Evolutionary conservation across 768 basidiomycete genomes (phyloP).

Genomic region (Suillus alpinus): DNA sequence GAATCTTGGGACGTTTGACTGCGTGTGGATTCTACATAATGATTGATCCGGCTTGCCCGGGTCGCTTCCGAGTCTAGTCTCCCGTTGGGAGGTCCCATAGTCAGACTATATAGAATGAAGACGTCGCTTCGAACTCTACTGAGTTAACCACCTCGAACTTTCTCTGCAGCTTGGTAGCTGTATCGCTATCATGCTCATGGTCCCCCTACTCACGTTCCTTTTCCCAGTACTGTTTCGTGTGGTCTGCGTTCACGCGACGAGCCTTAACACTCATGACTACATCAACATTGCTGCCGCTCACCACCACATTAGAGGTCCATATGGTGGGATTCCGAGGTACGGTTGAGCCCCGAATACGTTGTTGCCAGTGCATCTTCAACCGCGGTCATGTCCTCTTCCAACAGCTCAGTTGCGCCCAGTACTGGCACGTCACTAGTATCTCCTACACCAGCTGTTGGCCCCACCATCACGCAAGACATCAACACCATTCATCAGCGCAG

Average conservation of each 20-base stretch:
- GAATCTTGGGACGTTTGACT: neutral
- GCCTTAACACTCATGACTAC: neutral
- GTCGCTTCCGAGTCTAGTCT: neutral
- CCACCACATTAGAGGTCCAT: neutral
- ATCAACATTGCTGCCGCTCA: neutral
- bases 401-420: neutral
- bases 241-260: neutral
- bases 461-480: slow-evolving; percentile 31
- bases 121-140: neutral
- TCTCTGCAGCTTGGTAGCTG: neutral
- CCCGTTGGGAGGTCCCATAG: neutral
- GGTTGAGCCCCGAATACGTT: neutral
- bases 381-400: neutral
- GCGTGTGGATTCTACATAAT: neutral
- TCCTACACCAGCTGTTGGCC: slow-evolving; percentile 5
- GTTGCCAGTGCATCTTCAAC: neutral
- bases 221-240: neutral
- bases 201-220: neutral
- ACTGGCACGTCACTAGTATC: neutral
- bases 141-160: neutral
- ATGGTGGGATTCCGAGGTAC: neutral
- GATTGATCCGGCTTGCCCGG: neutral
- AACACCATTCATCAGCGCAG: slow-evolving; percentile 36
- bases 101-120: neutral
- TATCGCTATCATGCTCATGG: neutral